Percentiles rank a stretch among this genome's conserved stretches.
phyloP scores from a whole-genome alignment of 139 green algal species.

The Chlamydomonas eustigma region DNA sequence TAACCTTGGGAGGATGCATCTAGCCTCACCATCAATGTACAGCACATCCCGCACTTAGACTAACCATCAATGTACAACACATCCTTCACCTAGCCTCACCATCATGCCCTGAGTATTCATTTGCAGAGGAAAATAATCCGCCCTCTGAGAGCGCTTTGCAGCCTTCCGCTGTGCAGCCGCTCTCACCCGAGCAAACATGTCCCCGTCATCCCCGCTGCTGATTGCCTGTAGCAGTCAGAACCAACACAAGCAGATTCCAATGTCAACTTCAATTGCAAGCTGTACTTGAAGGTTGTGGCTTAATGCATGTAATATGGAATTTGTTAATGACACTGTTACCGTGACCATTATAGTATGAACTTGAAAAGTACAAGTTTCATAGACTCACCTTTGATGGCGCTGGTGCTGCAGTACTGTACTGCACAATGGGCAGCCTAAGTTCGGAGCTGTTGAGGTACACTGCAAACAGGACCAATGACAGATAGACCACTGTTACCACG shows the following conservation, averaged over 20 bases:
- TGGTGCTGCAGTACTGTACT: constrained; percentile 30
- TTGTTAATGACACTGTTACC: too few relatives aligned
- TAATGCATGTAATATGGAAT: too few relatives aligned
- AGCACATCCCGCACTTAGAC: too few relatives aligned
- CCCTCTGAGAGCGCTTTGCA: background rate
- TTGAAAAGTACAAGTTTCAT: too few relatives aligned
- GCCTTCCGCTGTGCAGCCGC: background rate
- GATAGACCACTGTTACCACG: constrained; percentile 23
- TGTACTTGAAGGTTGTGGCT: too few relatives aligned
- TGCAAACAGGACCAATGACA: constrained; percentile 38
- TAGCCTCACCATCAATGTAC: too few relatives aligned
- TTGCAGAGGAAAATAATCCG: constrained; percentile 15
- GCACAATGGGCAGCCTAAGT: constrained; percentile 48
- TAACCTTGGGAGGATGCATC: too few relatives aligned
- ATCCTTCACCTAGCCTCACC: too few relatives aligned
- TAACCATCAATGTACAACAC: too few relatives aligned
- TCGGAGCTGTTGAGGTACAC: constrained; percentile 39
- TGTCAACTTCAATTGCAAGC: too few relatives aligned
- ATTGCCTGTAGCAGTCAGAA: background rate
- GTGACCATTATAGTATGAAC: too few relatives aligned
- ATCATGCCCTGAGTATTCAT: constrained; percentile 13
- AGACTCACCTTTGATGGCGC: background rate
- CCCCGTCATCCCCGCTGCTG: background rate
- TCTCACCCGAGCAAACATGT: constrained; percentile 2
- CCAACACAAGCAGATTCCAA: too few relatives aligned